Evolutionary conservation across 179 eudicot species (phyloP), one percentile per base, ranked within the genome.

Genomic region (Beta lomatogona): DNA sequence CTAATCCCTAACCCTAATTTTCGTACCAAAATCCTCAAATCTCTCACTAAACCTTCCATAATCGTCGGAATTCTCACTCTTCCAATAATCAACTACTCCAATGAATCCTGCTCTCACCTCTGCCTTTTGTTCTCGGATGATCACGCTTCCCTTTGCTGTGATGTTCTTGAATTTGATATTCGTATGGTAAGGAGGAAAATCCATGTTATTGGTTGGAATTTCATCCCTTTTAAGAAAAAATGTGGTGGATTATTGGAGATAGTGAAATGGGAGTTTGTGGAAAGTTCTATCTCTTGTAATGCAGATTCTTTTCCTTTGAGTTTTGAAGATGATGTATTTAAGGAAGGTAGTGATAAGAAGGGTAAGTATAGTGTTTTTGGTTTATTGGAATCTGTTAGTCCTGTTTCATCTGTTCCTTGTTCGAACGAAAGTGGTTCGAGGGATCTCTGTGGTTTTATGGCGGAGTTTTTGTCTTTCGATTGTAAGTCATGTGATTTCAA

Each of bases 161-260:
- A 96, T 31, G 79, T 96, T 64, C 83, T 96, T 61, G 80, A 84
- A 25, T 88, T 94, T 31, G 86, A 91, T 77, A 55, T 88, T 4
- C 67, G 82, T 5, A 86, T 91, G 68, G 66, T 96, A 3, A 92
- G 89, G 19, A 84, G 48, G 63, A 82, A 85, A 82, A 86, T 96
- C 71, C 79, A 68, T 50, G 86, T 91, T 74, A 58, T 86, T 2
- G 87, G 91, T 79, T 96, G 98, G 97, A 96, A 94, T 84, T 96
- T 89, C 74, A 85, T 94, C 76, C 98, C 99, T 8, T 76, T 86
- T 14, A 86, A 88, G 41, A 36, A 36, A 77, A 79, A 72, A 31
- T 80, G 80, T 15, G 82, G 86, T 58, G 99, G 99, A 5, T 85
- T 90, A 36, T 69, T 96, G 71, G 99, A 96, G 83, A 90, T 96